A percentile compares a stretch with the other conserved stretches of the same genome.
phyloP scores from a whole-genome alignment of 306 rosid genomes.

The Pterocarpus macrocarpus region DNA sequence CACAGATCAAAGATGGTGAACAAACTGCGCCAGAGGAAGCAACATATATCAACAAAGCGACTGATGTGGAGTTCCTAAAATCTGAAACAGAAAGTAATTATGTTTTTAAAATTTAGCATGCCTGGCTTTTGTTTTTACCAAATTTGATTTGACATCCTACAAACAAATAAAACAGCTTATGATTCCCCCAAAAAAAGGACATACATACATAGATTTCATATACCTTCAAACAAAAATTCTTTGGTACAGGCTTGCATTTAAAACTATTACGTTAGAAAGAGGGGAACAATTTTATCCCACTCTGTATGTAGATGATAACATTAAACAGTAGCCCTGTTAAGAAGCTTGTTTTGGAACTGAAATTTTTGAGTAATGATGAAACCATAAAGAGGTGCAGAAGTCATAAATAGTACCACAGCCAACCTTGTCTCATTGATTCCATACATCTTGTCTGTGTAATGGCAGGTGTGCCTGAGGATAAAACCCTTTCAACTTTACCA shows the following conservation, averaged over 20 bases:
- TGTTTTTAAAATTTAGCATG: neutral
- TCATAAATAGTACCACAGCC: neutral
- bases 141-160: neutral
- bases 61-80: neutral
- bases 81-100: slow-evolving; percentile 1
- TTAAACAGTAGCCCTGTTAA: neutral
- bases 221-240: neutral
- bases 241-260: neutral
- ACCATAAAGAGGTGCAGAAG: neutral
- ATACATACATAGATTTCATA: too few species aligned
- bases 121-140: neutral
- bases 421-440: neutral
- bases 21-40: neutral
- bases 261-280: neutral
- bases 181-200: neutral
- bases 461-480: slow-evolving; percentile 15
- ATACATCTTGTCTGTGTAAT: slow-evolving; percentile 3
- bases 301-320: too few species aligned
- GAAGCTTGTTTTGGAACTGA: neutral
- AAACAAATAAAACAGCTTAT: too few species aligned
- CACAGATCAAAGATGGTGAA: neutral
- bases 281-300: neutral
- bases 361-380: neutral
- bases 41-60: neutral
- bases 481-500: neutral